A percentile compares a stretch with the other conserved stretches of the same genome.
phyloP scores from a whole-genome alignment of 2,329 filamentous ascomycete genomes.

The Fusarium duplospermum region DNA sequence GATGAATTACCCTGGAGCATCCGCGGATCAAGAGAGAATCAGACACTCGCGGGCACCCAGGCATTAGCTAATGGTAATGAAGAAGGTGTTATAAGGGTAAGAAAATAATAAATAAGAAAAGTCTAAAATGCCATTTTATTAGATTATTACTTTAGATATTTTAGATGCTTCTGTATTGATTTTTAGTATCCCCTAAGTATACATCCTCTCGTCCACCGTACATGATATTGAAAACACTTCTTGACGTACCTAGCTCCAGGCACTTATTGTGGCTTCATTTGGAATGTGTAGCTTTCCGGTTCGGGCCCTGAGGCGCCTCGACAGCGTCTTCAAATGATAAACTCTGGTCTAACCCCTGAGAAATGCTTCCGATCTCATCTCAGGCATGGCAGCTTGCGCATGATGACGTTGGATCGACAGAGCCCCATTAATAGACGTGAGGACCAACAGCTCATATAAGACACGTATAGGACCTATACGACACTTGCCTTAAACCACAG shows the following conservation, averaged over 20 bases:
- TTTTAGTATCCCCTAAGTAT: too few species aligned
- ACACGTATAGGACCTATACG: not conserved
- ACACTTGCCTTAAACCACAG: not conserved
- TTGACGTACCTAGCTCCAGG: not conserved
- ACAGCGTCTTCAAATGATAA: not conserved
- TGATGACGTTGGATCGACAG: constrained; percentile 30
- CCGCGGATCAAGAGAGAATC: not conserved
- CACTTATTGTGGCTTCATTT: not conserved
- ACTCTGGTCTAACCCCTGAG: not conserved
- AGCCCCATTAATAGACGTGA: not conserved
- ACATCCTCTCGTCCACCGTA: too few species aligned
- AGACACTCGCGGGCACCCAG: not conserved
- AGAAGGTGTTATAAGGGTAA: not conserved
- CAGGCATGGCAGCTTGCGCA: not conserved
- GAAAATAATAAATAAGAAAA: not conserved
- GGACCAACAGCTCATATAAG: not conserved
- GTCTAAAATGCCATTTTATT: not conserved
- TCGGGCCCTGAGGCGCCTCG: not conserved
- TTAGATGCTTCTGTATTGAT: too few species aligned
- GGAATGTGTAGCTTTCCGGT: constrained; percentile 12
- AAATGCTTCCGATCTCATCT: constrained; percentile 21
- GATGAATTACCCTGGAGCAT: constrained; percentile 10
- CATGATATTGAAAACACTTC: too few species aligned
- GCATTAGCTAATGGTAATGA: not conserved
- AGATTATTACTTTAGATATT: not conserved